phyloP scores from a whole-genome alignment of 2,329 filamentous ascomycete species.

The Ophiostoma himal-ulmi region DNA sequence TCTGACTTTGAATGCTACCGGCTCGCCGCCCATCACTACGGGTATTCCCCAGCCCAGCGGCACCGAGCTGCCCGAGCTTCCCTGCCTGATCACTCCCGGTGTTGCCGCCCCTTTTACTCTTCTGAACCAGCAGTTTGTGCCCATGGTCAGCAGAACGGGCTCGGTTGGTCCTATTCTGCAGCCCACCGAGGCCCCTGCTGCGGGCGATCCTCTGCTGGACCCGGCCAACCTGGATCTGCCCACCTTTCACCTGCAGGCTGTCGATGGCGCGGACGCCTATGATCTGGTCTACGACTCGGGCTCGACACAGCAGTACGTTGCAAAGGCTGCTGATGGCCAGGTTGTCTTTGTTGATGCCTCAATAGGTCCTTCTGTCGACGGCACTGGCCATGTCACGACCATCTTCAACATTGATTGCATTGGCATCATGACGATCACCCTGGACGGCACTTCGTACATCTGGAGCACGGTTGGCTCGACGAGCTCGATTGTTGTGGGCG shows the following conservation, averaged over 20 bases:
- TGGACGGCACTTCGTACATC: conserved; percentile 8
- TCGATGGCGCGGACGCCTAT: background rate
- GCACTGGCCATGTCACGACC: conserved; percentile 13
- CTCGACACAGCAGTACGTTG: background rate
- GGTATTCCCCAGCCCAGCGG: conserved; percentile 17
- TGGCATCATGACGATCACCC: conserved; percentile 18
- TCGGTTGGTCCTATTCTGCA: conserved; percentile 18
- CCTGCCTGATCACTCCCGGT: conserved; percentile 17
- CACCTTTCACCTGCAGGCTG: conserved; percentile 14
- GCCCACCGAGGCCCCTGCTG: conserved; percentile 16
- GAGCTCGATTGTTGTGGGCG: conserved; percentile 1
- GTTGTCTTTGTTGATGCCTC: conserved; percentile 17
- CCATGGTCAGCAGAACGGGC: conserved; percentile 18
- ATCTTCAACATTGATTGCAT: conserved; percentile 20
- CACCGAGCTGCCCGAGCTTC: conserved; percentile 18
- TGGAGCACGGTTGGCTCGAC: conserved; percentile 7
- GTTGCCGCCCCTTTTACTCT: conserved; percentile 14
- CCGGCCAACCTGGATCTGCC: conserved; percentile 15
- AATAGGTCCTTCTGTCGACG: conserved; percentile 14
- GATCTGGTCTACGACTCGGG: background rate
- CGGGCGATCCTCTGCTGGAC: conserved; percentile 17
- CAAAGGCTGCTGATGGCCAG: conserved; percentile 10
- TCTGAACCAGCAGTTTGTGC: conserved; percentile 20
- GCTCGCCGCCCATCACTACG: conserved; percentile 15
- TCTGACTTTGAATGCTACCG: conserved; percentile 14